Evolutionary conservation across 2,329 filamentous ascomycete species (phyloP).

Genomic region (Bimuria novae-zelandiae): DNA sequence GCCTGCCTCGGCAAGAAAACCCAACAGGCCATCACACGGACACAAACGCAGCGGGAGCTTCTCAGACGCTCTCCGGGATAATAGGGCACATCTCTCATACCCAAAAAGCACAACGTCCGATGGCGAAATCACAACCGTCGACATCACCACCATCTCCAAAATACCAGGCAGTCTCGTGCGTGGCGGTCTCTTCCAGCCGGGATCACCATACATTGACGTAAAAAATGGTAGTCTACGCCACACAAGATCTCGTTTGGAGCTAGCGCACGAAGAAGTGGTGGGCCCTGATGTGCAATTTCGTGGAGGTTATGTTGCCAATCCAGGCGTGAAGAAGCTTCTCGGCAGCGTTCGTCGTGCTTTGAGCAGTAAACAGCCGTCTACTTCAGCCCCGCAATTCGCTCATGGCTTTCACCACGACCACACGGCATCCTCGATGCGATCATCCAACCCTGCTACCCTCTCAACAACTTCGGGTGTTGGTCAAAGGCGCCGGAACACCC

Average conservation of each 20-base stretch:
- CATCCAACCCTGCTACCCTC: conserved; percentile 35
- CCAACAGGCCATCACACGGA: conserved; percentile 42
- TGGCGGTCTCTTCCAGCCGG: conserved; percentile 81
- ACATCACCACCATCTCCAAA: conserved; percentile 63
- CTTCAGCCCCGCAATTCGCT: conserved; percentile 29
- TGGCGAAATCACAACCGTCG: conserved; percentile 52
- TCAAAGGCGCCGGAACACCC: conserved; percentile 38
- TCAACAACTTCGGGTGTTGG: conserved; percentile 31
- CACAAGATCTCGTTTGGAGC: conserved; percentile 38
- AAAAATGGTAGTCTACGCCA: conserved; percentile 34
- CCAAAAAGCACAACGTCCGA: conserved; percentile 50
- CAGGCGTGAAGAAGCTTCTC: conserved; percentile 83
- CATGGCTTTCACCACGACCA: conserved; percentile 26
- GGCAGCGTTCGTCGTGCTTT: conserved; percentile 83
- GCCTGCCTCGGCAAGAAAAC: conserved; percentile 29
- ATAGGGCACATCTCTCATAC: conserved; percentile 59
- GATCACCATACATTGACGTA: conserved; percentile 76
- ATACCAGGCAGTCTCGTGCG: conserved; percentile 85
- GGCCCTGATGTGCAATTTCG: conserved; percentile 27
- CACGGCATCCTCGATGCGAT: conserved; percentile 26
- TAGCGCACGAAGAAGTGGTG: conserved; percentile 34
- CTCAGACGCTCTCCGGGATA: conserved; percentile 78
- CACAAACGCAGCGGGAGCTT: conserved; percentile 89
- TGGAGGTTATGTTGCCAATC: conserved; percentile 42
- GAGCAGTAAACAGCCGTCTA: conserved; percentile 59